Evolutionary conservation across 2,329 filamentous ascomycete species (phyloP).

Genomic region (Lasiodiplodia gonubiensis): DNA sequence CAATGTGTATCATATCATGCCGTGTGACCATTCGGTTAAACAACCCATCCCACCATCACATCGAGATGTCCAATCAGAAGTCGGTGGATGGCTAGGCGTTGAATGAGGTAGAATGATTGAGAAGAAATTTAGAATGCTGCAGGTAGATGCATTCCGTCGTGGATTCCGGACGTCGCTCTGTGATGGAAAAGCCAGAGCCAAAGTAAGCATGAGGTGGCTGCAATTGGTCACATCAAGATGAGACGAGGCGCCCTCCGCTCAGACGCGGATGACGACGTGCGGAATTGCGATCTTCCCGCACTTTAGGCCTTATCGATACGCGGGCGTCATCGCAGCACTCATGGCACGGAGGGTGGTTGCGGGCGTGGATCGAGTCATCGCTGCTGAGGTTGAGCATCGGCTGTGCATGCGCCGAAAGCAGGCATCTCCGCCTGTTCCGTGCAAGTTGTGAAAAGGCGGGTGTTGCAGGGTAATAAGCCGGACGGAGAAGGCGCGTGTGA

Average conservation of each 20-base stretch:
- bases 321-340: neutral
- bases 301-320: constrained; percentile 21
- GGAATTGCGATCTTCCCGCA: constrained; percentile 22
- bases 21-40: no score
- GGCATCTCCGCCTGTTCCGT: neutral
- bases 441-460: neutral
- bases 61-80: no score
- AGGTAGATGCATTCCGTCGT: neutral
- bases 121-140: neutral
- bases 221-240: neutral
- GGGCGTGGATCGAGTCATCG: neutral
- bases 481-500: neutral
- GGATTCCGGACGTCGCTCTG: neutral
- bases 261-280: constrained; percentile 11
- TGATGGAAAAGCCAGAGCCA: neutral
- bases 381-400: neutral
- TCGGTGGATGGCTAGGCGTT: no score
- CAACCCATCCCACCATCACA: no score
- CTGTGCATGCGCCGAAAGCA: neutral
- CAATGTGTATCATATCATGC: no score
- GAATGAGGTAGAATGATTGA: neutral
- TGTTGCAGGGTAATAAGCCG: neutral
- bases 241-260: constrained; percentile 22
- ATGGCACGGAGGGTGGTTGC: neutral
- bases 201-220: neutral